Conservation (phyloP, 768 basidiomycete species). For the Leccinum imitatum region DNA sequence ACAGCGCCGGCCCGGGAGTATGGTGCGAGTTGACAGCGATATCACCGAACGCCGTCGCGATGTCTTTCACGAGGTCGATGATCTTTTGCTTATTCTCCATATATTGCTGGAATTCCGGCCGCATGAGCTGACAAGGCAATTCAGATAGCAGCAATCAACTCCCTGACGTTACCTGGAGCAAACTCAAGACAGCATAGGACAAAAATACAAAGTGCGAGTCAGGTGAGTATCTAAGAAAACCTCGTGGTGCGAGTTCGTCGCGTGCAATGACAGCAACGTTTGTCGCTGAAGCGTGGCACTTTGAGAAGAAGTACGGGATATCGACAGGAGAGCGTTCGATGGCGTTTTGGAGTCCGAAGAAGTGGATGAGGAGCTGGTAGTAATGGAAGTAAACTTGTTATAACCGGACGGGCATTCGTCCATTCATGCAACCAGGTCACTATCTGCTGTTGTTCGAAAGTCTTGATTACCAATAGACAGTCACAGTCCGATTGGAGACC, state of each 20-base stretch:
- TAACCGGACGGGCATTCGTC: slow-evolving; percentile 23
- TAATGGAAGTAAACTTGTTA: slow-evolving; percentile 72
- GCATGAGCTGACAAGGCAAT: slow-evolving; percentile 56
- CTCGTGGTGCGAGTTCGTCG: slow-evolving; percentile 77
- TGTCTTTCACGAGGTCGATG: slow-evolving; percentile 70
- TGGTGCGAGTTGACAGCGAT: slow-evolving; percentile 79
- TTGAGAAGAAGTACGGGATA: slow-evolving; percentile 81
- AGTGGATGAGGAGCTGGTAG: slow-evolving; percentile 84
- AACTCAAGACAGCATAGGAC: slow-evolving; percentile 89
- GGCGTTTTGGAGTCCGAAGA: slow-evolving; percentile 94
- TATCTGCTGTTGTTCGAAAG: slow-evolving; percentile 74
- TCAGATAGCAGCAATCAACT: slow-evolving; percentile 11
- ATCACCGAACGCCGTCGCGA: slow-evolving; percentile 75
- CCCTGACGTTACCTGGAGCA: slow-evolving; percentile 68
- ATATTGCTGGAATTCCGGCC: slow-evolving; percentile 79
- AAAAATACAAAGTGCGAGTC: slow-evolving; percentile 91
- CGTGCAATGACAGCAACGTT: slow-evolving; percentile 70
- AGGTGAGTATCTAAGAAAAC: slow-evolving; percentile 78
- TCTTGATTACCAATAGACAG: slow-evolving; percentile 80
- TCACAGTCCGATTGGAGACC: slow-evolving; percentile 85
- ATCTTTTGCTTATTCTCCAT: slow-evolving; percentile 73
- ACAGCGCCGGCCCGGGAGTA: slow-evolving; percentile 73
- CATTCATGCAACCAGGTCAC: slow-evolving; percentile 59
- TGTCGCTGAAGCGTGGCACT: slow-evolving; percentile 71
- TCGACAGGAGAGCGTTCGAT: slow-evolving; percentile 72